These are phyloP conservation scores for Aspergillus felis DNA, from an alignment of 2,329 filamentous ascomycete species.

Conservation along the genomic window DNA sequence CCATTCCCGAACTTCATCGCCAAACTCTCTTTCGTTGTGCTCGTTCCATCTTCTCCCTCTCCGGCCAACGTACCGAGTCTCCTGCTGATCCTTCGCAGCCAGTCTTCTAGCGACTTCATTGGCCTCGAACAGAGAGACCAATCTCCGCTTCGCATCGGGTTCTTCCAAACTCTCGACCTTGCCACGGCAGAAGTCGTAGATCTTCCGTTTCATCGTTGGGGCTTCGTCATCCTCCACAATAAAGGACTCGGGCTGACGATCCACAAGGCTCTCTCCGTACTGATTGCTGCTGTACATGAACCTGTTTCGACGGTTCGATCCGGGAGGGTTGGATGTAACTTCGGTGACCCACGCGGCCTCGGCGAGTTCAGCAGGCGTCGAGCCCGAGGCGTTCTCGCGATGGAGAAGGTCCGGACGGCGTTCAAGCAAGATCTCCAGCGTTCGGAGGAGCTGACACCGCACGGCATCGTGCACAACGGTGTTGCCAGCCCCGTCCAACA, in stretches of 20 bases:
- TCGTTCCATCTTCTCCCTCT: no score
- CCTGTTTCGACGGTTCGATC: not conserved
- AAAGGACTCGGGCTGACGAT: conserved; percentile 6
- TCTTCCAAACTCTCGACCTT: conserved; percentile 17
- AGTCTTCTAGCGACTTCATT: conserved; percentile 57
- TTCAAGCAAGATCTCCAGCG: conserved; percentile 52
- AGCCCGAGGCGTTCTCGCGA: conserved; percentile 72
- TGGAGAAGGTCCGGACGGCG: conserved; percentile 58
- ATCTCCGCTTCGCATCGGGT: conserved; percentile 42
- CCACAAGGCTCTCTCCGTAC: not conserved
- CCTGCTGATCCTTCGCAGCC: conserved; percentile 17
- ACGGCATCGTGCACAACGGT: conserved; percentile 40
- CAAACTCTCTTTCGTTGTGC: no score
- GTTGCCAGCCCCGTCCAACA: conserved; percentile 44
- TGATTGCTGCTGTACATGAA: not conserved
- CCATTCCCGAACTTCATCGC: no score
- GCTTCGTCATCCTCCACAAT: conserved; percentile 3
- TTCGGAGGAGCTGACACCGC: conserved; percentile 49
- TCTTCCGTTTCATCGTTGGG: conserved; percentile 1
- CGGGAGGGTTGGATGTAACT: conserved; percentile 15
- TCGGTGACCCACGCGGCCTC: conserved; percentile 25
- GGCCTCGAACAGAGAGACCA: conserved; percentile 57
- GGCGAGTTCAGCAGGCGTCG: conserved; percentile 61
- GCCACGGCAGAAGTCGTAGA: conserved; percentile 37
- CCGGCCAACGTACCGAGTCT: not conserved